Evolutionary conservation across 2,329 filamentous ascomycete species (phyloP).

Genomic region (Fusarium sp.): DNA sequence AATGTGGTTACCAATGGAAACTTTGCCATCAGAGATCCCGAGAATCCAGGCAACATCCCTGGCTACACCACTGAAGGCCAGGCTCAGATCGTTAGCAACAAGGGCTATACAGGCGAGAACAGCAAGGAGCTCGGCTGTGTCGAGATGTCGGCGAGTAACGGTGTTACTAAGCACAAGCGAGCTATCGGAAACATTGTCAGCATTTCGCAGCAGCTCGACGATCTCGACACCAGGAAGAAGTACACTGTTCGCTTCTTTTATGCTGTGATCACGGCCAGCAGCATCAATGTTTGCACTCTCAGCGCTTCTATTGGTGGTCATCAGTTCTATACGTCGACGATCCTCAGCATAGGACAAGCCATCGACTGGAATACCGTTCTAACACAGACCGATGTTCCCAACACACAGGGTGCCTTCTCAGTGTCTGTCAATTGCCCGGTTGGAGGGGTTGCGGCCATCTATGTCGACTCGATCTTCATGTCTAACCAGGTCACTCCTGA

Average conservation of each 20-base stretch:
- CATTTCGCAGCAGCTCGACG: conserved; percentile 20
- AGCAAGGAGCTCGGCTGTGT: conserved; percentile 26
- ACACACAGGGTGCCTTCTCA: neutral
- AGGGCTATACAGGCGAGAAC: conserved; percentile 15
- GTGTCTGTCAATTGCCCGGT: conserved; percentile 11
- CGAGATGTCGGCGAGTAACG: neutral
- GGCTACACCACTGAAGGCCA: conserved; percentile 7
- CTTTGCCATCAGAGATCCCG: neutral
- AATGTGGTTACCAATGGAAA: conserved; percentile 25
- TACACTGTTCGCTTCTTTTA: conserved; percentile 42
- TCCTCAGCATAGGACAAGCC: neutral
- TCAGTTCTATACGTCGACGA: conserved; percentile 1
- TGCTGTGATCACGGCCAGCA: conserved; percentile 8
- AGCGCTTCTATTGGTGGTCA: conserved; percentile 23
- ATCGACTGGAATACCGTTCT: conserved; percentile 24
- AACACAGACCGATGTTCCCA: neutral
- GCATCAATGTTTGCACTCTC: conserved; percentile 17
- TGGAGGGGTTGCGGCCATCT: conserved; percentile 13
- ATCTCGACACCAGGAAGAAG: conserved; percentile 1
- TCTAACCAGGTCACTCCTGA: conserved; percentile 39
- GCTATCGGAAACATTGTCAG: neutral
- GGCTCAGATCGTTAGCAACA: neutral
- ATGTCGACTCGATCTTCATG: conserved; percentile 42
- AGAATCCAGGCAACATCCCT: conserved; percentile 6
- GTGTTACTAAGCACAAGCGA: conserved; percentile 6